Percentiles rank a stretch among this genome's conserved stretches.
Conservation (phyloP, 1,284 basidiomycete species). For the Takashimella tepidaria region DNA sequence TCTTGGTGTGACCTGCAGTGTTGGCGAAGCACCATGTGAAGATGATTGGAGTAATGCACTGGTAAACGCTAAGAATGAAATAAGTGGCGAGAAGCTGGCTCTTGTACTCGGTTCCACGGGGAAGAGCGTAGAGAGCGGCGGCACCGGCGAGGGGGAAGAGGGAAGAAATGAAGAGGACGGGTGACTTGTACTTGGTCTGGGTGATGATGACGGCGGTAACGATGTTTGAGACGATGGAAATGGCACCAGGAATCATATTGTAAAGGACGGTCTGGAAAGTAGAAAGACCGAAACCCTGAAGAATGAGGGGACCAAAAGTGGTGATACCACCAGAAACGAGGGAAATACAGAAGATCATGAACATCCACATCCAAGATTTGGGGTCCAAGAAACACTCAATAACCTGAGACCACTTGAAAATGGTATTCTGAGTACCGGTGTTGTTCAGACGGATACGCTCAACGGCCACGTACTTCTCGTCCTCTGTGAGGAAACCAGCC, state of each 20-base stretch:
- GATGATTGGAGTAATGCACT: constrained; percentile 27
- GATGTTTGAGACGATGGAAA: constrained; percentile 50
- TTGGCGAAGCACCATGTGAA: constrained; percentile 34
- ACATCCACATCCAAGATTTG: constrained; percentile 37
- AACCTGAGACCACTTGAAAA: constrained; percentile 40
- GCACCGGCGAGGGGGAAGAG: constrained; percentile 37
- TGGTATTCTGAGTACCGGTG: constrained; percentile 35
- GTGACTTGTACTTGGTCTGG: constrained; percentile 49
- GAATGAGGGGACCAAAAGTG: constrained; percentile 33
- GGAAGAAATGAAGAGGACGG: constrained; percentile 50
- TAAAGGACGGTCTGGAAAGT: constrained; percentile 48
- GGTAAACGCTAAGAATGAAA: constrained; percentile 31
- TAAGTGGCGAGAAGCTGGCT: constrained; percentile 24
- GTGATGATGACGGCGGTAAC: constrained; percentile 47
- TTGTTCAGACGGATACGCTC: constrained; percentile 47
- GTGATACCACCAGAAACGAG: constrained; percentile 38
- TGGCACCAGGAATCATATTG: constrained; percentile 45
- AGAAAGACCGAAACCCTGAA: constrained; percentile 32
- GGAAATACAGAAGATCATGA: constrained; percentile 28
- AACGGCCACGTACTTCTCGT: constrained; percentile 44
- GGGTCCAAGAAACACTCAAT: constrained; percentile 38
- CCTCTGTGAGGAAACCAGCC: constrained; percentile 41
- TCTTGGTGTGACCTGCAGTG: constrained; percentile 31
- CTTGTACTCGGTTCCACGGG: constrained; percentile 17
- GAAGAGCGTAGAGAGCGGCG: constrained; percentile 25